These are phyloP conservation scores for Heliamphora ciliata DNA, from an alignment of 179 eudicot genomes.

Conservation along the genomic window DNA sequence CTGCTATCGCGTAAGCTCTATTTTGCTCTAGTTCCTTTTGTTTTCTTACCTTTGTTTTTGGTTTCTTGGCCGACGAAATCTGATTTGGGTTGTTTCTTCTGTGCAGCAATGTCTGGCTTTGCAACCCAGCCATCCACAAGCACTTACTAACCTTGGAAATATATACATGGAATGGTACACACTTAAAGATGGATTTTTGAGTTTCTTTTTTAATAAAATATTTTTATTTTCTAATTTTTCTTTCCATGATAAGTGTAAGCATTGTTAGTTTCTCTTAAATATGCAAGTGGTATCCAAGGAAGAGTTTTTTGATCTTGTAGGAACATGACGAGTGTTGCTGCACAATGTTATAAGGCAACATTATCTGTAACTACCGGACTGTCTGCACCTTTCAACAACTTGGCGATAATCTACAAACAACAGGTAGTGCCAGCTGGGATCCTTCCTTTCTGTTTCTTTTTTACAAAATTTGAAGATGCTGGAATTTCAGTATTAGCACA, in stretches of 20 bases:
- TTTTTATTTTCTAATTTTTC: background rate
- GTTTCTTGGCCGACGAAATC: background rate
- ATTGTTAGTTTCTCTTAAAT: background rate
- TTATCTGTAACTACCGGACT: slow-evolving; percentile 84
- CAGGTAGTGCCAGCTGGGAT: slow-evolving; percentile 47
- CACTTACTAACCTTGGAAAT: slow-evolving; percentile 93
- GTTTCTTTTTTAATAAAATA: background rate
- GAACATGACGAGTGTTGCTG: slow-evolving; percentile 88
- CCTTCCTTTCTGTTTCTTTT: background rate
- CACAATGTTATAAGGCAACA: slow-evolving; percentile 84
- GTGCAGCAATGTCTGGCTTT: slow-evolving; percentile 85
- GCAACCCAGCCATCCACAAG: slow-evolving; percentile 92
- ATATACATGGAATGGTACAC: slow-evolving; percentile 92
- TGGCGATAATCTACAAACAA: slow-evolving; percentile 89
- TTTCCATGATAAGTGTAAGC: background rate
- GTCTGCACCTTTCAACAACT: slow-evolving; percentile 92
- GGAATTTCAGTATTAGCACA: slow-evolving; percentile 1
- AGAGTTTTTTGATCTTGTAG: slow-evolving; percentile 32
- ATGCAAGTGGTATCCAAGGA: background rate
- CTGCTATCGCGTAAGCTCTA: slow-evolving; percentile 63
- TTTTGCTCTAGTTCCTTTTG: slow-evolving; percentile 10
- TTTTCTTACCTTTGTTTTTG: slow-evolving; percentile 14
- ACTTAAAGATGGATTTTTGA: slow-evolving; percentile 14
- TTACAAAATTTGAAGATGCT: background rate
- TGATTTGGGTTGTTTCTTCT: slow-evolving; percentile 17